Evolutionary conservation across 2,329 filamentous ascomycete species (phyloP), one percentile per base, ranked within the genome.

Genomic region (Furcasterigmium furcatum): DNA sequence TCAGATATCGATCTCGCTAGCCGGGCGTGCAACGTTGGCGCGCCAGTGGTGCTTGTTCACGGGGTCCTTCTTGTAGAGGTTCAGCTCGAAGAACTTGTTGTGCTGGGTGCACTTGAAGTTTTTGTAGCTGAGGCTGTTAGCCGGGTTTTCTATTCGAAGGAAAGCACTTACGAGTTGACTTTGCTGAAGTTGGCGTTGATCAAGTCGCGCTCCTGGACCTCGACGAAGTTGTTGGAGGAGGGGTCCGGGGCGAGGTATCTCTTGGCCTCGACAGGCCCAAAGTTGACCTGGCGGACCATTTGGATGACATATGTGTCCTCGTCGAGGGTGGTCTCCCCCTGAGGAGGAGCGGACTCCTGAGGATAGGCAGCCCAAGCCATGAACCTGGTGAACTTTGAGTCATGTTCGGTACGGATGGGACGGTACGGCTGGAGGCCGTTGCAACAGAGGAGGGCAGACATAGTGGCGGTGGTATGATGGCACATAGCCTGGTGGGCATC

Each of bases 81-180:
- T 76, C 24, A 71, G 20, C 49, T 76, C 72, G 49, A 73, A 75
- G 57, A 74, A 76, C 49, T 63, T 70, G 48, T 74, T 63, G 50
- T 76, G 70, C 2, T 3, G 21, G 1, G 44, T 48, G 45, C 71
- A 75, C 43, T 61, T 70, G 60, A 62, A 75, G 51, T 75, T 76
- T 57, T 74, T 75, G 55, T 64, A 74, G 6, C 70, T 74, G 18
- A n/a, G n/a, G n/a, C n/a, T n/a, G n/a, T n/a, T n/a, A n/a, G n/a
- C n/a, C n/a, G n/a, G n/a, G n/a, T n/a, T n/a, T n/a, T n/a, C n/a
- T n/a, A n/a, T n/a, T n/a, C n/a, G n/a, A n/a, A n/a, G n/a, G n/a
- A n/a, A n/a, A n/a, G n/a, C n/a, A n/a, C 64, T 43, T 54, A 72
- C 68, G 67, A 55, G 46, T 73, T 74, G 18, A 73, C 43, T 46